Base-by-base conservation (phyloP, 768 basidiomycete species). In the Leccinum variicolor region DNA sequence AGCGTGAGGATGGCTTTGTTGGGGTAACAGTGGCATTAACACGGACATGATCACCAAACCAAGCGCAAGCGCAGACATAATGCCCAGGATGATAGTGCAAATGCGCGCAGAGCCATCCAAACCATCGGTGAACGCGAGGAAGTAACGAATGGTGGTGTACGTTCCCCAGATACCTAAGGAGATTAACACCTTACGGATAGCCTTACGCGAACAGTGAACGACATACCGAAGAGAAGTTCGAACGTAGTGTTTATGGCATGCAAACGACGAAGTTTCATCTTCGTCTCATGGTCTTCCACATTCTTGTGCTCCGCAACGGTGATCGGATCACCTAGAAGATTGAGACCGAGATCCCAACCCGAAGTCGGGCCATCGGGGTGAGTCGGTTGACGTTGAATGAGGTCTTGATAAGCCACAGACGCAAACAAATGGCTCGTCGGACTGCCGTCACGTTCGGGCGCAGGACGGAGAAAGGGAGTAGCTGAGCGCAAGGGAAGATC, bases 101-200 rank as follows among this genome's bases (percentile, higher is more conserved):
- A 69, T 33, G 76, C 73, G 55, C 80, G 57, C 69, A 10, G 79
- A 74, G 7, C 78, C 62, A 9, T 73, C 73, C 11, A 83, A 70
- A 56, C 73, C 72, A 48, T 79, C 77, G 5, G 73, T 73, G 62
- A 80, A 86, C 4, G 86, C 84, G 11, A 89, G 64, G 63, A 80
- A 85, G 67, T 90, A 92, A 46, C 88, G 84, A 53, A 84, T 68
- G 6, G 81, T 76, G 59, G 79, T 85, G 68, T 87, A 90, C 8
- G 76, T 66, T 26, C 82, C 79, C 85, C 87, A 91, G 28, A 67
- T 68, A 58, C 74, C 86, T 88, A 54, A 2, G 13, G 14, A 52
- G 10, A 41, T 21, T 25, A 25, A 25, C 21, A 46, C 4, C 28
- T 58, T 19, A 58, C 48, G 17, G 21, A 19, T 4, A 7, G 46